Evolutionary conservation across 345 rosid genomes (phyloP), one percentile per base, ranked within the genome.

Genomic region (Sisymbrium altissimum): DNA sequence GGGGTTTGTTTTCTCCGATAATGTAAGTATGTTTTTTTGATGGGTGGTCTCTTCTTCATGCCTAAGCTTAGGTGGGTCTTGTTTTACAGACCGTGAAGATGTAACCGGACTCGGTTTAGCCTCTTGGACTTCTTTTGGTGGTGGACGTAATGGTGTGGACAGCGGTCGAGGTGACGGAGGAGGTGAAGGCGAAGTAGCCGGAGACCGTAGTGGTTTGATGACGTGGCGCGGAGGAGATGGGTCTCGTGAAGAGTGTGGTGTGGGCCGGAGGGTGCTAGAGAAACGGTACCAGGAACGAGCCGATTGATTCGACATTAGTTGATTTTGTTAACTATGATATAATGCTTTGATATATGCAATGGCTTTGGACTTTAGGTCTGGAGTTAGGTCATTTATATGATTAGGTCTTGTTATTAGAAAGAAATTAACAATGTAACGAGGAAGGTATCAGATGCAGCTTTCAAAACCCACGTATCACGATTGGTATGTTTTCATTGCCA

Each of bases 21-120:
- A n/a, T 32, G 62, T 84, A 45, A 84, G 66, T 25, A 87, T 83
- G 12, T 81, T 77, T 66, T 85, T 87, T 64, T 83, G 88, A 55
- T 80, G 67, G 54, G 65, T 70, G 15, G 21, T 59, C 56, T 70
- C 45, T 41, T 32, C 35, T n/a, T 83, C 84, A 11, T 66, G 17
- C 27, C 7, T 56, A 56, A 14, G 32, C 19, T 43, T 69, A 29
- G 86, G 13, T 68, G 65, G 36, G 50, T 73, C 40, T 0, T 64
- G 76, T 32, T 39, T 58, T 54, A 17, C 5, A 6, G 66, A 53
- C 57, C 58, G 14, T 13, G 74, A 6, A 6, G 78, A 29, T 21
- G 68, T 15, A 55, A 55, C 33, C 44, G 32, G 55, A 69, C 23
- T 70, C 7, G 12, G 65, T 70, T 33, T 33, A 70, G 56, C 12